phyloP scores from a whole-genome alignment of 2,329 filamentous ascomycete species.

The Pestalotiopsis fici region DNA sequence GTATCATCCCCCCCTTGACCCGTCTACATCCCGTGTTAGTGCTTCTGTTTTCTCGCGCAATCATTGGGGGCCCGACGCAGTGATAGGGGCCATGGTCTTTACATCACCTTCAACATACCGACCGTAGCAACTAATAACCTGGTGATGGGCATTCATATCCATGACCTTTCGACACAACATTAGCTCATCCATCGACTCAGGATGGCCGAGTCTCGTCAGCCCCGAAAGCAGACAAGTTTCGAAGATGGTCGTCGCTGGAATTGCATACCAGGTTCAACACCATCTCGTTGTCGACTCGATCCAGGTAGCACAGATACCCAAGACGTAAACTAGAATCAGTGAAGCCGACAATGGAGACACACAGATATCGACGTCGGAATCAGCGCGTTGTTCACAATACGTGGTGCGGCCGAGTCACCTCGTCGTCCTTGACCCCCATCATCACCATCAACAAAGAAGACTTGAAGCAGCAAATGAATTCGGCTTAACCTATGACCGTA shows the following conservation, averaged over 20 bases:
- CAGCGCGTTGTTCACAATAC: no score
- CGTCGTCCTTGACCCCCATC: no score
- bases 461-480: no score
- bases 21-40: not conserved
- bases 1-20: not conserved
- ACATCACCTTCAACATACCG: not conserved
- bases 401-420: no score
- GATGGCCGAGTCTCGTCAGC: not conserved
- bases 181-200: not conserved
- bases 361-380: not conserved
- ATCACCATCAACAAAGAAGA: no score
- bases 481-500: no score
- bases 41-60: not conserved
- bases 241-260: not conserved
- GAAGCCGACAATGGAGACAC: not conserved
- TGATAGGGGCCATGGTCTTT: not conserved
- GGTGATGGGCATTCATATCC: not conserved
- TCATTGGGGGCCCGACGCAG: not conserved
- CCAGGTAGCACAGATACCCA: not conserved
- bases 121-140: not conserved
- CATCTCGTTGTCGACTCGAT: not conserved
- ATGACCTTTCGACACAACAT: not conserved
- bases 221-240: not conserved
- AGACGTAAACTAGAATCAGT: not conserved
- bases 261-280: not conserved